Evolutionary conservation across 2,329 filamentous ascomycete species (phyloP).

Genomic region (Eutypella sp.): DNA sequence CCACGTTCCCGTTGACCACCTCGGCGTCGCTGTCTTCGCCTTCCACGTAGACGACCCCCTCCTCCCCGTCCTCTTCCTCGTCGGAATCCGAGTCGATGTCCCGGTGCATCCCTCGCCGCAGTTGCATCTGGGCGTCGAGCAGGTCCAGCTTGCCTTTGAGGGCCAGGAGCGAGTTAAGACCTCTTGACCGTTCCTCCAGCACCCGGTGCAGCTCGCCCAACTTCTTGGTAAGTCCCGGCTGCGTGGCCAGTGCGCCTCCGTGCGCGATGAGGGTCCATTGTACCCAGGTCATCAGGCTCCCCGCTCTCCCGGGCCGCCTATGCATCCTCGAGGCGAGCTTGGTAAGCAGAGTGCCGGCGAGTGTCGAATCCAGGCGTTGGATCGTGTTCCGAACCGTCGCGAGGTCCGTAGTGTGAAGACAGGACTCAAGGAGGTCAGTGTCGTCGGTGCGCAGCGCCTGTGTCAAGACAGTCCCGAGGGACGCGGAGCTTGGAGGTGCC

Average conservation of each 20-base stretch:
- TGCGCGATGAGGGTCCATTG: constrained; percentile 92
- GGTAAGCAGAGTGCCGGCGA: constrained; percentile 73
- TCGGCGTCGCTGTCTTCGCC: constrained; percentile 62
- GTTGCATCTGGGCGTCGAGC: constrained; percentile 81
- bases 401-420: constrained; percentile 74
- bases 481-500: constrained; percentile 65
- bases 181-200: constrained; percentile 77
- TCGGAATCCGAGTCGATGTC: constrained; percentile 48
- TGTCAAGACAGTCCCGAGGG: constrained; percentile 85
- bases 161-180: constrained; percentile 74
- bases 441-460: constrained; percentile 94
- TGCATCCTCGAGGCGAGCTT: constrained; percentile 85
- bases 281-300: constrained; percentile 89
- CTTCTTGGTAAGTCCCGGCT: constrained; percentile 75
- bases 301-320: constrained; percentile 80
- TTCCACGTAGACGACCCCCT: constrained; percentile 82
- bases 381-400: constrained; percentile 81
- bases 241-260: constrained; percentile 82
- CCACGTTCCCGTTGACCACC: constrained; percentile 38
- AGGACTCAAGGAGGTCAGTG: constrained; percentile 82
- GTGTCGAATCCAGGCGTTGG: constrained; percentile 78
- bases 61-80: constrained; percentile 58
- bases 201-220: constrained; percentile 79
- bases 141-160: constrained; percentile 96
- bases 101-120: constrained; percentile 65